phyloP scores from a whole-genome alignment of 2,329 filamentous ascomycete genomes.

The Aspergillus ochraceoroseus region DNA sequence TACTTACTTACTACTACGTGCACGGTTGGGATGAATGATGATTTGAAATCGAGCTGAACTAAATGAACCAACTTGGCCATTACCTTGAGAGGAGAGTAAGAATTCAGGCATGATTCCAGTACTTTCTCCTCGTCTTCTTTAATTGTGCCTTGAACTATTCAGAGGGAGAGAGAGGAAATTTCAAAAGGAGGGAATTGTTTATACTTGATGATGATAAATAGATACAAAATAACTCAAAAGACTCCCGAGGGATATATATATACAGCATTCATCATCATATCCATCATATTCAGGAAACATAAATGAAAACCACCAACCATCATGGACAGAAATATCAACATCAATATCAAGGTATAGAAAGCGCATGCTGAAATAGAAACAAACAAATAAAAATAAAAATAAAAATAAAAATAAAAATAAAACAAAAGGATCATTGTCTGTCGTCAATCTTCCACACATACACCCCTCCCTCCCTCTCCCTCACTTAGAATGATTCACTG shows the following conservation, averaged over 20 bases:
- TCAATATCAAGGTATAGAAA: background rate
- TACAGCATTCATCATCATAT: slow-evolving; percentile 4
- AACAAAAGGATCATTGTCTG: background rate
- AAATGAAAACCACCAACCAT: too few species aligned
- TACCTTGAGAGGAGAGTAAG: too few species aligned
- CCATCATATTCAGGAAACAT: too few species aligned
- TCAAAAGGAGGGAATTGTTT: too few species aligned
- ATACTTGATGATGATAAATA: slow-evolving; percentile 10
- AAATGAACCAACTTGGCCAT: background rate
- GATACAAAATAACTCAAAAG: background rate
- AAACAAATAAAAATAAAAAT: background rate
- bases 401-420: background rate
- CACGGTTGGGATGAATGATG: slow-evolving; percentile 12
- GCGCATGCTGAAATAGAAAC: background rate
- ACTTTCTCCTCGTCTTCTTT: too few species aligned
- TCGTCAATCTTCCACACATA: too few species aligned
- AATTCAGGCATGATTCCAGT: too few species aligned
- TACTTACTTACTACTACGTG: background rate
- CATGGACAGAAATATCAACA: background rate
- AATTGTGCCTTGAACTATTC: too few species aligned
- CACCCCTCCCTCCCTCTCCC: too few species aligned
- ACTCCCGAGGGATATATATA: slow-evolving; percentile 1
- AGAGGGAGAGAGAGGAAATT: too few species aligned
- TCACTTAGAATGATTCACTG: too few species aligned
- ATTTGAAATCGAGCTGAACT: slow-evolving; percentile 1